Percentiles rank a stretch among this genome's conserved stretches.
Conservation (phyloP, 305 asterid species). For the Fraxinus dipetala region DNA sequence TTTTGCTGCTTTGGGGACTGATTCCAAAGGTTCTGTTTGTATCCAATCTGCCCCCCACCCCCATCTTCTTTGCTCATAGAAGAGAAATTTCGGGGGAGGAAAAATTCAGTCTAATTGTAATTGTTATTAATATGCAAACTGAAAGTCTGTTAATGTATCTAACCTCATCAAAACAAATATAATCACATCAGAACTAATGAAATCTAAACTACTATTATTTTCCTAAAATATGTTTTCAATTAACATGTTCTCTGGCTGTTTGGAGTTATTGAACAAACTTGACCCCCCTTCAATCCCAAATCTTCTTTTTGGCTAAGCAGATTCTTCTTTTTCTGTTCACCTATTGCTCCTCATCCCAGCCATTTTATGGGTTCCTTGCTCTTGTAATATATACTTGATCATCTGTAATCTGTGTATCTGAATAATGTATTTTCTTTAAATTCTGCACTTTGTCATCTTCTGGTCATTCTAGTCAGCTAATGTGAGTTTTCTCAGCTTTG, state of each 20-base stretch:
- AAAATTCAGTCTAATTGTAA: neutral
- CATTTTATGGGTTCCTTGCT: neutral
- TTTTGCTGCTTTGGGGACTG: neutral
- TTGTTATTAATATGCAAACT: neutral
- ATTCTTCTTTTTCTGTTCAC: neutral
- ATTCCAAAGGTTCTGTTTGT: neutral
- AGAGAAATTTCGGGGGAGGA: neutral
- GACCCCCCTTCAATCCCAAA: conserved; percentile 3
- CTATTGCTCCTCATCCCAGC: neutral
- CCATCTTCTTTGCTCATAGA: too few species aligned
- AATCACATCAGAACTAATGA: neutral
- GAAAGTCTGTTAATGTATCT: neutral
- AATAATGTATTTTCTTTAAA: neutral
- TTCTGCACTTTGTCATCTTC: conserved; percentile 6
- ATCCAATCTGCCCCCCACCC: neutral
- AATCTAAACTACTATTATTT: neutral
- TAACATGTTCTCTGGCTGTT: neutral
- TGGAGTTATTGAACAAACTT: conserved; percentile 1
- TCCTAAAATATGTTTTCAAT: neutral
- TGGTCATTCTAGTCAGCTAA: conserved; percentile 20
- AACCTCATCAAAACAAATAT: neutral
- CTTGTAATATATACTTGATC: neutral
- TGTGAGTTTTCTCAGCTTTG: conserved; percentile 58
- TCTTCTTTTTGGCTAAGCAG: neutral
- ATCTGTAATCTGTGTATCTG: neutral